Evolutionary conservation across 768 basidiomycete genomes (phyloP), one percentile per base, ranked within the genome.

Genomic region (Termitomyces sp.): DNA sequence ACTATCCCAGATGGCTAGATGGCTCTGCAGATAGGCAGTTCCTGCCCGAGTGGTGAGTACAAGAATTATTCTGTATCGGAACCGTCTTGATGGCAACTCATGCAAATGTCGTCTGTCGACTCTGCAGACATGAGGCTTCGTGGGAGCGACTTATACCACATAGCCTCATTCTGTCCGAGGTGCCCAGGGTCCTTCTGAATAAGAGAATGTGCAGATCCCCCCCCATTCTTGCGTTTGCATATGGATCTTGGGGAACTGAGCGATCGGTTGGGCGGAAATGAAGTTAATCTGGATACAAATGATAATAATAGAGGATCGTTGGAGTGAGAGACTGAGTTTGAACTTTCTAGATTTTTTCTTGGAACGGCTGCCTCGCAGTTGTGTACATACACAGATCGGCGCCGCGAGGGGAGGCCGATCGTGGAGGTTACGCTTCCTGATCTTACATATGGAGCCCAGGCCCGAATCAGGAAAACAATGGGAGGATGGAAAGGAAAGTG

Each of bases 251-350:
- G 13, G 12, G 28, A 20, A n/a, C 2, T 20, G 26, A 30, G 38
- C 36, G 51, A 63, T 63, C 56, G 53, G 45, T n/a, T 50, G 40
- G 33, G 57, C 59, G 45, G 53, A 60, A 54, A 57, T 62, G 58
- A 42, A 53, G 43, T 24, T n/a, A 43, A 32, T 26, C n/a, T 36
- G 28, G 24, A 56, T 35, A 53, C 24, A 49, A 33, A 42, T 26
- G 20, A 40, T 54, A 32, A 33, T 30, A 44, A 26, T 32, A 54
- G 22, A 54, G 30, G 16, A 35, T 26, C 18, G 16, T n/a, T 56
- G 54, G 48, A 49, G 52, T 53, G 26, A 20, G 26, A 42, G 18
- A 18, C 52, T 53, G 36, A 42, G 26, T 53, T 53, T 30, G 52
- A 42, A 53, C 18, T n/a, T 30, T 38, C 51, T 40, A 20, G 36